Percentiles rank a stretch among this genome's conserved stretches.
Conservation (phyloP, 805 yeast species). For the Metschnikowia colocasiae region DNA sequence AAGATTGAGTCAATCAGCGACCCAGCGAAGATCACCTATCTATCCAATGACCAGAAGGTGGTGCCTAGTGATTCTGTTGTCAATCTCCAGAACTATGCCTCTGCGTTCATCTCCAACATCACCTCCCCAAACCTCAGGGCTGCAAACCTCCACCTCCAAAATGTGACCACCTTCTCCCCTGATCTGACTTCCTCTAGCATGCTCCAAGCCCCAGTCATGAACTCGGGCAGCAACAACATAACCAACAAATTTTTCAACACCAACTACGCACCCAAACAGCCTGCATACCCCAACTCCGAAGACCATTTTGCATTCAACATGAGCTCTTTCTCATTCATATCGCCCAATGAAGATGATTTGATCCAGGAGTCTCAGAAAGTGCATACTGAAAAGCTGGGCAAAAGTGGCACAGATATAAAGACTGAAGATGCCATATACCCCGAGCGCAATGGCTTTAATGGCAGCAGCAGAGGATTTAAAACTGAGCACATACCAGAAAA, state of each 20-base stretch:
- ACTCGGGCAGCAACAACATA: constrained; percentile 30
- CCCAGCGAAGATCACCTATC: not conserved
- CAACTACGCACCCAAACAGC: constrained; percentile 19
- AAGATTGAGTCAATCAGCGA: not conserved
- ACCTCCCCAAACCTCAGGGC: constrained; percentile 1
- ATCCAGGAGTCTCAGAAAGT: not conserved
- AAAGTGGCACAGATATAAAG: not conserved
- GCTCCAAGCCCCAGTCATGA: constrained; percentile 29
- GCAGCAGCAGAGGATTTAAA: not conserved
- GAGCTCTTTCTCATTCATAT: constrained; percentile 24
- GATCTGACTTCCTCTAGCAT: constrained; percentile 8
- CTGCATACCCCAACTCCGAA: constrained; percentile 15
- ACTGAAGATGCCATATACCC: not conserved
- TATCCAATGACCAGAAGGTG: not conserved
- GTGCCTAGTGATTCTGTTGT: not conserved
- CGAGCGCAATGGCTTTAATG: constrained; percentile 10
- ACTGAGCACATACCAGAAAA: not conserved
- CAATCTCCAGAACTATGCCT: constrained; percentile 2
- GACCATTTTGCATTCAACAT: constrained; percentile 33
- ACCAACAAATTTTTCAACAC: constrained; percentile 35
- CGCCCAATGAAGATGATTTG: constrained; percentile 1
- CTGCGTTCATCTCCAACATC: constrained; percentile 1
- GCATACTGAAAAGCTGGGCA: not conserved
- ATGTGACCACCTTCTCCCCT: constrained; percentile 4
- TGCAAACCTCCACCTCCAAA: not conserved